Evolutionary conservation across 23 red algal genomes (phyloP).

Genomic region (Gracilaria domingensis): DNA sequence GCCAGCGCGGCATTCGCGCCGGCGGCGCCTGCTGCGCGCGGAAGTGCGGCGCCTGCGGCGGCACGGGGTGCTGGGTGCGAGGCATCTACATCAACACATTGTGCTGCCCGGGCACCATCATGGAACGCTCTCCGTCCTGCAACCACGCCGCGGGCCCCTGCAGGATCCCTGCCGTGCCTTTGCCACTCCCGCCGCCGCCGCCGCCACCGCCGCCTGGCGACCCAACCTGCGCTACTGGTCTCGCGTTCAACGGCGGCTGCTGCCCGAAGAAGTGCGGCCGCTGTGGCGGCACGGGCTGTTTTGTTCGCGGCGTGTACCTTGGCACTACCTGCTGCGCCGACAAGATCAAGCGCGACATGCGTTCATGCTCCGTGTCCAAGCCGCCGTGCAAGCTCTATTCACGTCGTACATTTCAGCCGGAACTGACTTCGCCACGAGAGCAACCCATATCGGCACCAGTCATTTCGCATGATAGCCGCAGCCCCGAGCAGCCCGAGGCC

Average conservation of each 20-base stretch:
- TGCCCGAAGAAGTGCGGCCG: slow-evolving; percentile 12
- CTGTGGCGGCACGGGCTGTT: slow-evolving; percentile 31
- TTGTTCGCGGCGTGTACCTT: slow-evolving; percentile 12
- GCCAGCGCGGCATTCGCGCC: background rate
- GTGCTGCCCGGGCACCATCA: slow-evolving; percentile 23
- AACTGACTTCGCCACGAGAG: too few species aligned
- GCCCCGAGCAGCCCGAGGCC: too few species aligned
- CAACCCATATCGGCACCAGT: background rate
- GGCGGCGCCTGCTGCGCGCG: slow-evolving; percentile 15
- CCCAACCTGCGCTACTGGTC: background rate
- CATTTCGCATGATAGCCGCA: background rate
- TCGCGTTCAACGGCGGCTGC: slow-evolving; percentile 26
- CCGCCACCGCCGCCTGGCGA: slow-evolving; percentile 29
- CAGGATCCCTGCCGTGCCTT: slow-evolving; percentile 9
- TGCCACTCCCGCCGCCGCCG: slow-evolving; percentile 4
- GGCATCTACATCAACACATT: slow-evolving; percentile 17
- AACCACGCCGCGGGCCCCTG: slow-evolving; percentile 38
- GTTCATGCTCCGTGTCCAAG: slow-evolving; percentile 6
- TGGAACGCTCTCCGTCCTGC: slow-evolving; percentile 24
- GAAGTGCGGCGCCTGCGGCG: slow-evolving; percentile 42
- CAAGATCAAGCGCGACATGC: slow-evolving; percentile 16
- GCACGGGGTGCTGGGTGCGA: slow-evolving; percentile 19
- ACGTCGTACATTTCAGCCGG: background rate
- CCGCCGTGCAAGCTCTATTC: slow-evolving; percentile 26
- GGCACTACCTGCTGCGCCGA: slow-evolving; percentile 15